Evolutionary conservation across 768 basidiomycete genomes (phyloP), one percentile per base, ranked within the genome.

Genomic region (Nidularia sp.): DNA sequence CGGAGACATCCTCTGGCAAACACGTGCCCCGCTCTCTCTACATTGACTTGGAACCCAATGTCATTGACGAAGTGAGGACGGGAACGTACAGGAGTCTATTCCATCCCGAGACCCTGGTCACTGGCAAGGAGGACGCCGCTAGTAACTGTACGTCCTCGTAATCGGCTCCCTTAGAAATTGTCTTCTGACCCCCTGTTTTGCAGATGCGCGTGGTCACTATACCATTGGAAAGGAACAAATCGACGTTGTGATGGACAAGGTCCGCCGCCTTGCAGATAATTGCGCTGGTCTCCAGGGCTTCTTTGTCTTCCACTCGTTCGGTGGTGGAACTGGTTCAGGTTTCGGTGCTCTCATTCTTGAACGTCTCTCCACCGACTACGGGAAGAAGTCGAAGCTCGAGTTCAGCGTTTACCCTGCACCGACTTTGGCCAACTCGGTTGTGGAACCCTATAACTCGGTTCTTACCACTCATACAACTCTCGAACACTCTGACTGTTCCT

Each of bases 271-370:
- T 56, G 92, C 95, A 48, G 97, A 99, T 74, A 97, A 97, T 76
- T 98, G 96, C 76, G 84, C 85, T 47, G 97, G 97, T 67, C 86
- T 99, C 44, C 97, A 99, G 74, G 97, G 97, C 63, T 99, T 99
- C 85, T 98, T 98, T 67, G 92, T 98, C 66, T 98, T 98, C 85
- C 97, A 98, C 77, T 98, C 97, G 15, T 98, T 99, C 68, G 97
- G 97, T 68, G 97, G 97, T 67, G 97, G 97, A 71, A 98, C 97
- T 67, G 97, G 97, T 64, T 99, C 97, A 55, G 97, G 97, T 66
- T 96, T 99, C 64, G 97, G 97, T 68, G 96, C 97, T 53, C 88
- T 99, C 62, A 81, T 99, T 56, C 84, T 98, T 55, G 97, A 99
- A 75, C 86, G 94, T 53, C 86, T 99, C 60, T 98, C 96, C 31